Evolutionary conservation across 306 rosid genomes (phyloP), one percentile per base, ranked within the genome.

Genomic region (Mimosa pudica): DNA sequence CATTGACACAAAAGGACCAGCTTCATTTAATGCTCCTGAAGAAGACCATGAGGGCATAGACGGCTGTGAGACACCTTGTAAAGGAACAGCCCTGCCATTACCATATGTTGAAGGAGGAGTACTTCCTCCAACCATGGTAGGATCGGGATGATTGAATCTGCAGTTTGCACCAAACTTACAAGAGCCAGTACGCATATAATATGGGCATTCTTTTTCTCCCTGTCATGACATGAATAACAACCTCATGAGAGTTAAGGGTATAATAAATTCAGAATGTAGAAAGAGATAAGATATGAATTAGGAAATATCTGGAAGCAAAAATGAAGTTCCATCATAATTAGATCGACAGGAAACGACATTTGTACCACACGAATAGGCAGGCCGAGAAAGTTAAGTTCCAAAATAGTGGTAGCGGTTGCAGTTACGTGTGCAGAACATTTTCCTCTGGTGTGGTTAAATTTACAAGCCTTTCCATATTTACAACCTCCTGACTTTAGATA

Each of bases 61-160:
- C 76, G 90, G 83, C 76, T 84, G 92, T 16, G 94, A 61, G 68
- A 75, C 88, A 70, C 88, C 93, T 82, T 85, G 87, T 42, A 91
- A 79, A 45, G 91, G 46, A 76, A 80, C 77, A 45, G 88, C 81
- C 42, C 86, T 89, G 8, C 92, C 93, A 79, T 90, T 93, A 70
- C 84, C 85, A 82, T 33, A 88, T 63, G 93, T 88, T 30, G 95
- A 77, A 24, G 89, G 78, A 65, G 89, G 74, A 70, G 93, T 90
- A 55, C 85, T 14, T 84, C 89, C 90, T 54, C 87, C 93, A 16
- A 84, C 88, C 68, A 89, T 71, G 73, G 91, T 90, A 75, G 99
- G 99, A 82, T 96, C 98, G 17, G 99, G 99, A 78, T 96, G 99
- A 83, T 96, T 96, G 82, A 90, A 96, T 92, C 79, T 91, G 89